Conservation (phyloP, 2,329 filamentous ascomycete species). For the Fusarium equiseti region DNA sequence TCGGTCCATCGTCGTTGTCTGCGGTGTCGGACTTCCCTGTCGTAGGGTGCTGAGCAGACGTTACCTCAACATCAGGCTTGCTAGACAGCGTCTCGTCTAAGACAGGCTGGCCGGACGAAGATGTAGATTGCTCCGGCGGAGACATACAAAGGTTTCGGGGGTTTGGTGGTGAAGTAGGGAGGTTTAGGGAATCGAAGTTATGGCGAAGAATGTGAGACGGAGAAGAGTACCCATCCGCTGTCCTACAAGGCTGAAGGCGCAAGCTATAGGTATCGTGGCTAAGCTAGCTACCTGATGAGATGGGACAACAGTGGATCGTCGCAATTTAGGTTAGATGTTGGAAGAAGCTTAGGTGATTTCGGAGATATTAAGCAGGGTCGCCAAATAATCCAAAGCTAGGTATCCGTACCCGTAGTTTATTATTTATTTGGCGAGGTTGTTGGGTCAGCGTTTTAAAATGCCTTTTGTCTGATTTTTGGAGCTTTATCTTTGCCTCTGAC, state of each 20-base stretch:
- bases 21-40: conserved; percentile 23
- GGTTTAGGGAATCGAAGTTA: conserved; percentile 4
- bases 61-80: conserved; percentile 49
- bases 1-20: conserved; percentile 8
- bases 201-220: conserved; percentile 31
- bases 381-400: not conserved
- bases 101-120: conserved; percentile 47
- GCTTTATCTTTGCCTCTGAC: not conserved
- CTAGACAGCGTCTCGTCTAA: conserved; percentile 46
- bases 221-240: conserved; percentile 43
- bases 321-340: not conserved
- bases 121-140: conserved; percentile 50
- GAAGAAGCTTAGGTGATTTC: not conserved
- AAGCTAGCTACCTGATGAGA: conserved; percentile 20
- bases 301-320: conserved; percentile 1
- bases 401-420: not conserved
- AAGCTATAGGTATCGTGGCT: conserved; percentile 33
- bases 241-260: conserved; percentile 35
- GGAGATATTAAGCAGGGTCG: not conserved
- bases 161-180: conserved; percentile 4
- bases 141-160: conserved; percentile 52
- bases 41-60: conserved; percentile 33
- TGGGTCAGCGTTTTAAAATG: conserved; percentile 34
- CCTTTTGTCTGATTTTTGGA: not conserved
- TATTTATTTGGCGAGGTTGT: conserved; percentile 30